phyloP scores from a whole-genome alignment of 1,284 basidiomycete species.

The Bondarzewia mesenterica region DNA sequence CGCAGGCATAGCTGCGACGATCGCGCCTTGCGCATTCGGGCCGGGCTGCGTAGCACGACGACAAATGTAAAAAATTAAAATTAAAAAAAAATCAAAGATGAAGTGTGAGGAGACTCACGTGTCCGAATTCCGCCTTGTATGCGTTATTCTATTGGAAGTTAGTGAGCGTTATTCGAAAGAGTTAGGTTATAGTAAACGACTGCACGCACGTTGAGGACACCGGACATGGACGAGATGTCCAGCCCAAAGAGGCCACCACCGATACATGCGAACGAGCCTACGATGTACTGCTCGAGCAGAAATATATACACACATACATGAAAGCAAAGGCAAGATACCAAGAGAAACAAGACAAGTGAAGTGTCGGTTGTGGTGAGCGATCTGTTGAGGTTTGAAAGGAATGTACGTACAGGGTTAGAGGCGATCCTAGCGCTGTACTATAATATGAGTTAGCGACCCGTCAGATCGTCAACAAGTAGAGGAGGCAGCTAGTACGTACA shows the following conservation, averaged over 20 bases:
- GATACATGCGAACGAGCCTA: constrained; percentile 74
- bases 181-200: not conserved
- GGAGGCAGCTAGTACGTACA: not conserved
- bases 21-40: constrained; percentile 58
- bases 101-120: constrained; percentile 24
- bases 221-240: constrained; percentile 79
- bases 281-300: constrained; percentile 41
- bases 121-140: constrained; percentile 42
- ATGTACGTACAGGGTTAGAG: constrained; percentile 24
- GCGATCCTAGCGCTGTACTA: constrained; percentile 31
- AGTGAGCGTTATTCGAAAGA: not conserved
- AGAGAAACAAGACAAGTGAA: not conserved
- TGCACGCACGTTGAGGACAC: constrained; percentile 53
- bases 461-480: not conserved
- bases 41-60: constrained; percentile 28
- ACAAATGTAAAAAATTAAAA: not conserved
- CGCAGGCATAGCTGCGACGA: constrained; percentile 72
- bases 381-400: not conserved
- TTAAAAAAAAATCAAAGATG: not conserved
- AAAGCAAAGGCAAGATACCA: not conserved
- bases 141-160: constrained; percentile 40
- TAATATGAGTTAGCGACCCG: not conserved
- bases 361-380: not conserved
- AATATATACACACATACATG: not conserved
- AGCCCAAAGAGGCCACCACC: constrained; percentile 72